Conservation (phyloP, 192 early-diverging fungal species). For the Dissophora ornata region DNA sequence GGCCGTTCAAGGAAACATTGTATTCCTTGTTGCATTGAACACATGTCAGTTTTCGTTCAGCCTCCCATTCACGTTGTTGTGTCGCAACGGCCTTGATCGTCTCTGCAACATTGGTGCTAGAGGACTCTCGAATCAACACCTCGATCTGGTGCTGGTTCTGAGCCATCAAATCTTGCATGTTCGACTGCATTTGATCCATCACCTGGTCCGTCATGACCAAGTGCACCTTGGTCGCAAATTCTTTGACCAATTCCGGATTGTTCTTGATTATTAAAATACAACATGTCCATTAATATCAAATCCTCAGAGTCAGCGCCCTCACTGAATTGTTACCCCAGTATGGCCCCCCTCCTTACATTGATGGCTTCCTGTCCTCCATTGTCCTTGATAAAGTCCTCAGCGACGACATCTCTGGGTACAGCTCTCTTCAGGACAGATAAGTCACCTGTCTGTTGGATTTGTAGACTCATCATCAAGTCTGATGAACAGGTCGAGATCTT, state of each 20-base stretch:
- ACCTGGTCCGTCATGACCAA: slow-evolving; percentile 43
- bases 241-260: slow-evolving; percentile 49
- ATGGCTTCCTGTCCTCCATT: slow-evolving; percentile 54
- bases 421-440: slow-evolving; percentile 53
- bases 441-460: slow-evolving; percentile 65
- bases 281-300: neutral
- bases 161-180: slow-evolving; percentile 49
- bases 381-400: slow-evolving; percentile 53
- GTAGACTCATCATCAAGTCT: slow-evolving; percentile 65
- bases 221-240: slow-evolving; percentile 54
- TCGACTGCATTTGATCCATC: slow-evolving; percentile 53
- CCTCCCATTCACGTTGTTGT: slow-evolving; percentile 35
- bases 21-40: slow-evolving; percentile 55
- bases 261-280: slow-evolving; percentile 32
- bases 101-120: slow-evolving; percentile 39
- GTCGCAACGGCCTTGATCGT: slow-evolving; percentile 51
- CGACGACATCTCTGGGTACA: slow-evolving; percentile 53
- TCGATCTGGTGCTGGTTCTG: slow-evolving; percentile 46
- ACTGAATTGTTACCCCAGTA: too few relatives aligned
- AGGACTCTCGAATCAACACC: slow-evolving; percentile 32
- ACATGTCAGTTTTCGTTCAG: slow-evolving; percentile 47
- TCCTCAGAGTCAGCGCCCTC: too few relatives aligned
- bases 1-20: slow-evolving; percentile 39
- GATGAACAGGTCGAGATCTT: slow-evolving; percentile 54
- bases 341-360: too few relatives aligned